Evolutionary conservation across 2,329 filamentous ascomycete species (phyloP).

Genomic region (Phoma sp.): DNA sequence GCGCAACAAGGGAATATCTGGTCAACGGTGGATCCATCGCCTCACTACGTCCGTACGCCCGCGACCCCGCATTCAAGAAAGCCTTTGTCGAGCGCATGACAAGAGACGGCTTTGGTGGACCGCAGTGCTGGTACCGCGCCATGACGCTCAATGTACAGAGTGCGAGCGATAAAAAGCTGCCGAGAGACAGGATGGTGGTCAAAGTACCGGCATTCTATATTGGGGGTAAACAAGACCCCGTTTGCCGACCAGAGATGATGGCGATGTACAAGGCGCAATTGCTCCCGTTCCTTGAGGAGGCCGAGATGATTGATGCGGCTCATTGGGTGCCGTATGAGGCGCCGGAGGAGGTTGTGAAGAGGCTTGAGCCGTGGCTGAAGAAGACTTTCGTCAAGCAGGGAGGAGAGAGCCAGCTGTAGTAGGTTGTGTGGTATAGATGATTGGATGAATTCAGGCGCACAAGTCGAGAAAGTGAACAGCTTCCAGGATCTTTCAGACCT

Average conservation of each 20-base stretch:
- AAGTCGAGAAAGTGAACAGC: neutral
- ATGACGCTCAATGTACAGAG: constrained; percentile 31
- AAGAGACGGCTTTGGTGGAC: constrained; percentile 42
- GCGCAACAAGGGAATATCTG: constrained; percentile 43
- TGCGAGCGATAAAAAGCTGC: constrained; percentile 34
- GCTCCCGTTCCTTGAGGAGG: constrained; percentile 41
- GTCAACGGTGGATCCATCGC: constrained; percentile 8
- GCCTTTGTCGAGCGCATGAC: constrained; percentile 45
- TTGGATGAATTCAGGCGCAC: neutral
- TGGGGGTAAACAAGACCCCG: constrained; percentile 41
- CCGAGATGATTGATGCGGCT: constrained; percentile 38
- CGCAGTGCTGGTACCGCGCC: constrained; percentile 49
- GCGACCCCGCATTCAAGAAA: constrained; percentile 37
- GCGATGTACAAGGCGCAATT: constrained; percentile 29
- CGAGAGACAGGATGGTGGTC: constrained; percentile 28
- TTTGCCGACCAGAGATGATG: constrained; percentile 43
- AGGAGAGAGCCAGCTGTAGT: neutral
- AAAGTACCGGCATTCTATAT: constrained; percentile 49
- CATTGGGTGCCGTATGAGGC: constrained; percentile 49
- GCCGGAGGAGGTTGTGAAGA: constrained; percentile 36
- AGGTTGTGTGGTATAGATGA: neutral
- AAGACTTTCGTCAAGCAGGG: constrained; percentile 17
- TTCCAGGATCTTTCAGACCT: too few species aligned
- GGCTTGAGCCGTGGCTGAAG: constrained; percentile 27
- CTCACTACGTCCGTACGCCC: constrained; percentile 44